These are phyloP conservation scores for Leersia perrieri DNA, from an alignment of 176 grass and related monocot species.

Conservation along the genomic window DNA sequence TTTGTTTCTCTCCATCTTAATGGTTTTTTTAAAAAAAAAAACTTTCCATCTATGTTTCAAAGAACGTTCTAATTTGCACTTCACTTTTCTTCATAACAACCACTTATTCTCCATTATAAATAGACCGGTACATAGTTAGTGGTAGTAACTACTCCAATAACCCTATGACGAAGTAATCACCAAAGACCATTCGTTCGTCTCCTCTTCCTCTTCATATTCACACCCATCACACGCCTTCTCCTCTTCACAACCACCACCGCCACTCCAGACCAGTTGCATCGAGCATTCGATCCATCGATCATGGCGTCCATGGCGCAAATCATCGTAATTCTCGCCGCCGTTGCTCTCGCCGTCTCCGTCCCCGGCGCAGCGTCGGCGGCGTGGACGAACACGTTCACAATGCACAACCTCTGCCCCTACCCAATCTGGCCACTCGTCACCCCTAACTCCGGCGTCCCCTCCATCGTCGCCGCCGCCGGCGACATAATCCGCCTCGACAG, in stretches of 20 bases:
- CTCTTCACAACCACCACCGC: not conserved
- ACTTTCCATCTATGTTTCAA: no score
- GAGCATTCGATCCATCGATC: not conserved
- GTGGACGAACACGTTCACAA: conserved; percentile 10
- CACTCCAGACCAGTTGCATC: not conserved
- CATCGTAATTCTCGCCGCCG: no score
- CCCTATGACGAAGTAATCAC: not conserved
- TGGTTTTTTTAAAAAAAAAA: no score
- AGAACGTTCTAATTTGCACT: no score
- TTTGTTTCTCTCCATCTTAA: no score
- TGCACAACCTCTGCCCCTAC: conserved; percentile 43
- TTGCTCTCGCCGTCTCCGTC: not conserved
- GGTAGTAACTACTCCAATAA: not conserved
- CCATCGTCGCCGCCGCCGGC: not conserved
- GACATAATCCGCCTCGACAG: not conserved
- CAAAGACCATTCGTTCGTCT: not conserved
- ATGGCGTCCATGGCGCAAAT: not conserved
- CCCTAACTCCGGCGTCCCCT: not conserved
- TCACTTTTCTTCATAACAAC: no score
- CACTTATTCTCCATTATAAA: no score
- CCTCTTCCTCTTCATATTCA: not conserved
- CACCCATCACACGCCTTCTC: no score
- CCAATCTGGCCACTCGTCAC: conserved; percentile 24
- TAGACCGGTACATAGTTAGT: not conserved
- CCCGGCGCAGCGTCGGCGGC: no score